Evolutionary conservation across 768 basidiomycete genomes (phyloP).

Genomic region (Tremella mesenterica): DNA sequence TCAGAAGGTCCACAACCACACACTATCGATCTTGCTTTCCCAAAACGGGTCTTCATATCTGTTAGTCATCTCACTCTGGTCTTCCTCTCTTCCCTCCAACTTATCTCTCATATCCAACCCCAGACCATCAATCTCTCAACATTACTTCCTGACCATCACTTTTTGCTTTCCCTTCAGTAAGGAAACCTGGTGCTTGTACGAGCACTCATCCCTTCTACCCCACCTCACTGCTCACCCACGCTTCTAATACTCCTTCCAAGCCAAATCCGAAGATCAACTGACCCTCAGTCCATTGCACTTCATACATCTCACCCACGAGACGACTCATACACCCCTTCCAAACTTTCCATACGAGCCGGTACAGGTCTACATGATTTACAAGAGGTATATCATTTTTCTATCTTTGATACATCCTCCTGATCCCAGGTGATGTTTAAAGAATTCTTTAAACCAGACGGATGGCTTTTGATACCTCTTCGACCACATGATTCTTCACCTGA

Average conservation of each 20-base stretch:
- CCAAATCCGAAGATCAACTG: background rate
- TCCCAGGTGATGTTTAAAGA: conserved; percentile 53
- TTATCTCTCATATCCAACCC: background rate
- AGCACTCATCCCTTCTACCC: too few relatives aligned
- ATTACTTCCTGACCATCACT: background rate
- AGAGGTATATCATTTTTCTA: conserved; percentile 52
- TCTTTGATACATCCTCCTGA: background rate
- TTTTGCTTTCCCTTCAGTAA: too few relatives aligned
- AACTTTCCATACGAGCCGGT: conserved; percentile 80
- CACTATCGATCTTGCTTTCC: conserved; percentile 87
- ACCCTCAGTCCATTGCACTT: conserved; percentile 30
- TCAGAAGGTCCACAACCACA: conserved; percentile 93
- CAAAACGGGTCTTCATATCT: conserved; percentile 78
- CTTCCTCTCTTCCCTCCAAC: background rate
- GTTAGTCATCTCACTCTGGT: conserved; percentile 47
- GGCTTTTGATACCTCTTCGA: conserved; percentile 54
- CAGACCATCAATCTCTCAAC: background rate
- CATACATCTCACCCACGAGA: conserved; percentile 52
- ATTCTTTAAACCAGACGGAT: conserved; percentile 84
- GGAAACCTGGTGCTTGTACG: too few relatives aligned
- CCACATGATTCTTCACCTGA: conserved; percentile 50
- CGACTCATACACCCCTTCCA: conserved; percentile 94
- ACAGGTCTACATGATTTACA: conserved; percentile 85
- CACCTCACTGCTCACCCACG: too few relatives aligned
- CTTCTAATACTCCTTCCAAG: too few relatives aligned